Evolutionary conservation across 331 rosid genomes (phyloP).

Genomic region (Telfairia occidentalis): DNA sequence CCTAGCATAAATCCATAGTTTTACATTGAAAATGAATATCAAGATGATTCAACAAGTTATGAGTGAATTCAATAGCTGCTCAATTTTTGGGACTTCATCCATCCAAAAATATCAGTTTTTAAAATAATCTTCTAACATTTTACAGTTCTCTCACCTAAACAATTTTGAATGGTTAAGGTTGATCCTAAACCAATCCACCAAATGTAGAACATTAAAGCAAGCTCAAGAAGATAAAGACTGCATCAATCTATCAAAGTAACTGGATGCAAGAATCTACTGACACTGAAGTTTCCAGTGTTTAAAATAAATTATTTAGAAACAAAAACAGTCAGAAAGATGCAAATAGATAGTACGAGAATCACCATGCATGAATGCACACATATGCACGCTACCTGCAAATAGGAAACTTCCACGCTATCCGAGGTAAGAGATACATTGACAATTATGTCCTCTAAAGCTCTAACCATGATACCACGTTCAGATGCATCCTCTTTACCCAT

Average conservation of each 20-base stretch:
- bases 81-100: background rate
- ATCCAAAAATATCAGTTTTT: background rate
- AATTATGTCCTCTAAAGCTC: conserved; percentile 58
- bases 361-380: background rate
- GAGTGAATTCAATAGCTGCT: background rate
- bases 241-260: background rate
- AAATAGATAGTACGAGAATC: background rate
- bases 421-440: conserved; percentile 27
- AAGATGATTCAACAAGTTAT: too few relatives aligned
- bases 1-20: background rate
- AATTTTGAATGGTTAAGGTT: background rate
- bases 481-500: conserved; percentile 49
- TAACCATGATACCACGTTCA: conserved; percentile 57
- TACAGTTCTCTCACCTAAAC: background rate
- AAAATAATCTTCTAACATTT: background rate
- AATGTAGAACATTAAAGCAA: background rate
- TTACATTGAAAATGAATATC: too few relatives aligned
- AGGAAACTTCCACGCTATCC: conserved; percentile 52
- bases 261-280: background rate
- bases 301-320: background rate
- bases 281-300: background rate
- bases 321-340: background rate
- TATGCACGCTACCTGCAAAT: conserved; percentile 38
- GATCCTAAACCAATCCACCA: background rate
- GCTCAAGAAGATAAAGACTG: background rate